Base-by-base conservation (phyloP, 2,329 filamentous ascomycete genomes). In the Fusarium chlamydosporum region DNA sequence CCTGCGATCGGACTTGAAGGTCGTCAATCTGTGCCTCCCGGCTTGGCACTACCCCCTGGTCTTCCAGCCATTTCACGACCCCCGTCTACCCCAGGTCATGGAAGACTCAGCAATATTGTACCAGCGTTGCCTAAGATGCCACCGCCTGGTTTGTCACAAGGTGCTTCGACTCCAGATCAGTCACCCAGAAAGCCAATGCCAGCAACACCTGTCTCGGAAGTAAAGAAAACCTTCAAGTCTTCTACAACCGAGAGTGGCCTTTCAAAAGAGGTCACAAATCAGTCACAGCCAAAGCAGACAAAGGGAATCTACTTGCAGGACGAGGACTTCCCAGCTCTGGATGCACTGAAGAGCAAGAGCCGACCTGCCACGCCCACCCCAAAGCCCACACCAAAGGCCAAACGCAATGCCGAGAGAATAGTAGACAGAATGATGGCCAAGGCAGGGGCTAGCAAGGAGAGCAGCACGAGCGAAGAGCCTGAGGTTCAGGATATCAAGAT, bases 321-420 rank as follows among this genome's bases (percentile, higher is more conserved):
- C 26, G 87, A 90, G 70, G 88, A 91, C 68, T 91, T 90, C 70
- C 89, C 89, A 12, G 84, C 87, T 4, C 78, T 90, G 7, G 82
- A 85, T 63, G 79, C 84, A 11, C 77, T 81, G 23, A 77, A 42
- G 79, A 81, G 37, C 46, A 70, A 23, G 72, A 76, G 34, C 54
- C 76, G 40, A 74, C 78, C 79, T 4, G 73, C 80, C 2, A 81
- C 79, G 12, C 76, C 79, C 2, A 76, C 76, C 1, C 74, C 78
- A 7, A 80, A 76, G 53, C 74, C 74, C 50, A 77, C 77, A 42
- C 77, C 78, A 5, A 75, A 77, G 41, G 68, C 74, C 10, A 80
- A 76, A 72, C 77, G 74, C 34, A 55, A 70, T 16, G 56, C 56
- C 37, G 77, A 81, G 55, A 80, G 78, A 66, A 63, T 59, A 38